Evolutionary conservation across 148 eudicot species (phyloP), one percentile per base, ranked within the genome.

Genomic region (Vaccinium macrocarpon): DNA sequence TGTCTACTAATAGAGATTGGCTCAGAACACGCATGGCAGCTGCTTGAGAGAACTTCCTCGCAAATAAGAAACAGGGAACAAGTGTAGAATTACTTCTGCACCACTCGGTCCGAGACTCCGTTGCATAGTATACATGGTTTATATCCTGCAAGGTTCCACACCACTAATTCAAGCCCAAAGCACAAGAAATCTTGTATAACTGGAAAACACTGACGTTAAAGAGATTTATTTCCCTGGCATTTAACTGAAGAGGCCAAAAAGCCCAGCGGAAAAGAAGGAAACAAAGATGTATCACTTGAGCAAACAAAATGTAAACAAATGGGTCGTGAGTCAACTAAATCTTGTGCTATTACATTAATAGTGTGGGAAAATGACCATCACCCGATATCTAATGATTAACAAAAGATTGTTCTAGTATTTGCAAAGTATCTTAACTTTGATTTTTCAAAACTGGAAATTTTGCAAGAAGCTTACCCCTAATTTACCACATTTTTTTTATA

Each of bases 1-100:
- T 72, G 48, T 88, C 87, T 78, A 90, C 38, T 75, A 88, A 64
- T 7, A 86, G 21, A 75, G 93, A 88, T 72, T 90, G 90, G 59
- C 97, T 95, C 88, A 97, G 85, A 86, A 97, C 94, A 81, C 94
- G 95, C 97, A 95, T 95, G 59, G 96, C 99, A 82, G 94, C 99
- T 77, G 93, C 99, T 78, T 82, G 82, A 18, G 97, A 95, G 90
- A 97, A 97, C 83, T 97, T 97, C 84, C 99, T 92, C 3, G 95
- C 98, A 82, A 97, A 91, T 49, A 95, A 84, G 79, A 97, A 97
- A 88, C 99, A 97, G 3, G 96, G 92, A 79, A 87, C 97, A 6
- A 82, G 78, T 52, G 96, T 91, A 21, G 92, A 91, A 88, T 95
- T 97, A 53, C 87, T 93, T 23, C 87, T 85, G 88, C 99, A 97